Percentiles rank a stretch among this genome's conserved stretches.
Evolutionary conservation across 495 filamentous ascomycete species (phyloP).

Genomic region (Penicillium robsamsonii): DNA sequence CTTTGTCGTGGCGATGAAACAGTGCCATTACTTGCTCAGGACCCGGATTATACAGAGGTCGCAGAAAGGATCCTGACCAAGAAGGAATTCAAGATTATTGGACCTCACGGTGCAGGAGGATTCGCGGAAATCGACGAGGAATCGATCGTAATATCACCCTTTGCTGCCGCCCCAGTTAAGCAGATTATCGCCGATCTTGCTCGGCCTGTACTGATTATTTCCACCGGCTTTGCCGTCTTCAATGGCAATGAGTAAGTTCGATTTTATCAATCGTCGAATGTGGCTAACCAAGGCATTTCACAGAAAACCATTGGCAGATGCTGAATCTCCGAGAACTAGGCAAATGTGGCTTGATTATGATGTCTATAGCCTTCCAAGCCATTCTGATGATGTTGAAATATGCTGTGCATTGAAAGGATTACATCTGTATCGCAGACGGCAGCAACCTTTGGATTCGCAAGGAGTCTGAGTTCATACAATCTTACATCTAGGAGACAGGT

Average conservation of each 20-base stretch:
- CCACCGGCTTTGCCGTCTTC: constrained; percentile 26
- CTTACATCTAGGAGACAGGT: constrained; percentile 11
- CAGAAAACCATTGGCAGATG: constrained; percentile 33
- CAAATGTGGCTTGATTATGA: constrained; percentile 37
- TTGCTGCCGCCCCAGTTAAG: constrained; percentile 33
- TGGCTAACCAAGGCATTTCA: constrained; percentile 24
- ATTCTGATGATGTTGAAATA: constrained; percentile 30
- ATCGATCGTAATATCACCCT: constrained; percentile 34
- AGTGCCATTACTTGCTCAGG: constrained; percentile 29
- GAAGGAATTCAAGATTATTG: constrained; percentile 38
- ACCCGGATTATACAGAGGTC: constrained; percentile 33
- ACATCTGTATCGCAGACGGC: constrained; percentile 28
- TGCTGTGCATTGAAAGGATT: constrained; percentile 26
- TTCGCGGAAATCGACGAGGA: constrained; percentile 40
- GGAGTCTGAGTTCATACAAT: constrained; percentile 21
- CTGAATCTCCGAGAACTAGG: constrained; percentile 39
- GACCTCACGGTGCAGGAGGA: constrained; percentile 36
- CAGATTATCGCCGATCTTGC: constrained; percentile 39
- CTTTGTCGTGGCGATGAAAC: constrained; percentile 27
- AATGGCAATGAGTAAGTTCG: constrained; percentile 31
- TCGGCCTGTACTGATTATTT: constrained; percentile 32
- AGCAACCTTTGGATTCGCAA: constrained; percentile 20
- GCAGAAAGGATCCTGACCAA: constrained; percentile 32
- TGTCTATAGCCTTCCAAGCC: constrained; percentile 26
- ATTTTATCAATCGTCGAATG: constrained; percentile 25